phyloP scores from a whole-genome alignment of 192 early-diverging fungal genomes.

The Coemansia sp. region DNA sequence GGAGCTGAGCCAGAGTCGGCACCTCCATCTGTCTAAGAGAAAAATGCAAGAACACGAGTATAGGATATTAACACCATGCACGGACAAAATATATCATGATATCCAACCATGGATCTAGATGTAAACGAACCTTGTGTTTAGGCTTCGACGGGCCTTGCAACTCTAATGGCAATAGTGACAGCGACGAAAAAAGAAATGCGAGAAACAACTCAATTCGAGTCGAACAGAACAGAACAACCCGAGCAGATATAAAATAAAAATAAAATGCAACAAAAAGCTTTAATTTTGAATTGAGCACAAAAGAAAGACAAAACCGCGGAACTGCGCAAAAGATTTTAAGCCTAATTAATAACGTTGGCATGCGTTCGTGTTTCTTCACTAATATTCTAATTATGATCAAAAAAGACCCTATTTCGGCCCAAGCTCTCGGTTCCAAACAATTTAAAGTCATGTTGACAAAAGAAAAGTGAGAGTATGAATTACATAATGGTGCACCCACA shows the following conservation, averaged over 20 bases:
- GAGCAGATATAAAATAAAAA: neutral
- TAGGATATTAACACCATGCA: neutral
- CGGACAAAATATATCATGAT: neutral
- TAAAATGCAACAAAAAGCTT: neutral
- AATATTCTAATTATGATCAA: too few species aligned
- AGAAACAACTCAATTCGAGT: neutral
- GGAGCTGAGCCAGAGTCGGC: conserved; percentile 21
- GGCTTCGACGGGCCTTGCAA: neutral
- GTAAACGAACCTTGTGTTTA: neutral
- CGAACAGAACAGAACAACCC: neutral
- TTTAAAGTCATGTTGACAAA: neutral
- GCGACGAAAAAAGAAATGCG: neutral
- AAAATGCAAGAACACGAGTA: neutral
- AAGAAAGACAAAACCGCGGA: neutral
- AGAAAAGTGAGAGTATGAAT: neutral
- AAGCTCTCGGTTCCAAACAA: neutral
- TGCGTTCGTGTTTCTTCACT: neutral
- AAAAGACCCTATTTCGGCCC: too few species aligned
- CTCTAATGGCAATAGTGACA: neutral
- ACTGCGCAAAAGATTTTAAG: neutral
- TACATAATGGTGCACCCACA: conserved; percentile 27
- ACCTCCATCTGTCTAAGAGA: conserved; percentile 1
- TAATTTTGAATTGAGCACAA: neutral
- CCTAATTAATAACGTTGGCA: too few species aligned
- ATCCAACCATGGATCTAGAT: neutral